phyloP scores from a whole-genome alignment of 1,284 basidiomycete species.

The Trichosporon coremiiforme region DNA sequence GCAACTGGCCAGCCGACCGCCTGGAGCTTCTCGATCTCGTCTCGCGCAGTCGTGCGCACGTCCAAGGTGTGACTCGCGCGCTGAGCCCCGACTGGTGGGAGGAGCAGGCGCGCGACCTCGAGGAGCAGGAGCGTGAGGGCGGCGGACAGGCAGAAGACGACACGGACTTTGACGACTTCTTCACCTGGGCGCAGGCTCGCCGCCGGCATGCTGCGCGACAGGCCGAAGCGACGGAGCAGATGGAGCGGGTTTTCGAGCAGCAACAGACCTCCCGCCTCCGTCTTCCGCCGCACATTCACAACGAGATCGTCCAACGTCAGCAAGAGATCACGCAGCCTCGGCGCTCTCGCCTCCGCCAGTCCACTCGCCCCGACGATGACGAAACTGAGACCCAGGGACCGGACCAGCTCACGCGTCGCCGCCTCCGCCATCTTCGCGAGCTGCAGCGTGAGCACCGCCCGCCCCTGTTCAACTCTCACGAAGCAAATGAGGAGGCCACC shows the following conservation, averaged over 20 bases:
- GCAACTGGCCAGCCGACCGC: constrained; percentile 18
- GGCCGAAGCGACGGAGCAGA: neutral
- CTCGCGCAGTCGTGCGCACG: constrained; percentile 20
- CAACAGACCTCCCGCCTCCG: neutral
- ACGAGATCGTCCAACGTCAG: neutral
- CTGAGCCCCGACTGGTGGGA: constrained; percentile 20
- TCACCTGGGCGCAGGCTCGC: constrained; percentile 5
- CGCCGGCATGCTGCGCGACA: neutral
- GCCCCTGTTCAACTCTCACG: neutral
- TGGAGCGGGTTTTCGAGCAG: neutral
- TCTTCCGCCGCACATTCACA: neutral
- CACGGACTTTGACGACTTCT: constrained; percentile 12
- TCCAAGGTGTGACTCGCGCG: constrained; percentile 21
- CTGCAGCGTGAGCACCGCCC: neutral
- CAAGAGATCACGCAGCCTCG: neutral
- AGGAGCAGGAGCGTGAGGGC: neutral
- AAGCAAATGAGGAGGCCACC: neutral
- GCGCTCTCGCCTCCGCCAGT: neutral
- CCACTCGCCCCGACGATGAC: neutral
- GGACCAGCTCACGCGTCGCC: neutral
- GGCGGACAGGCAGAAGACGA: neutral
- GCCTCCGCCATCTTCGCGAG: neutral
- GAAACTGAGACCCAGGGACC: neutral
- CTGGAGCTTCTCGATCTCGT: constrained; percentile 26
- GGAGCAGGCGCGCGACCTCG: constrained; percentile 4